Percentiles rank a stretch among this genome's conserved stretches.
Evolutionary conservation across 1,284 basidiomycete genomes (phyloP).

Genomic region (Rhodotorula sp.): DNA sequence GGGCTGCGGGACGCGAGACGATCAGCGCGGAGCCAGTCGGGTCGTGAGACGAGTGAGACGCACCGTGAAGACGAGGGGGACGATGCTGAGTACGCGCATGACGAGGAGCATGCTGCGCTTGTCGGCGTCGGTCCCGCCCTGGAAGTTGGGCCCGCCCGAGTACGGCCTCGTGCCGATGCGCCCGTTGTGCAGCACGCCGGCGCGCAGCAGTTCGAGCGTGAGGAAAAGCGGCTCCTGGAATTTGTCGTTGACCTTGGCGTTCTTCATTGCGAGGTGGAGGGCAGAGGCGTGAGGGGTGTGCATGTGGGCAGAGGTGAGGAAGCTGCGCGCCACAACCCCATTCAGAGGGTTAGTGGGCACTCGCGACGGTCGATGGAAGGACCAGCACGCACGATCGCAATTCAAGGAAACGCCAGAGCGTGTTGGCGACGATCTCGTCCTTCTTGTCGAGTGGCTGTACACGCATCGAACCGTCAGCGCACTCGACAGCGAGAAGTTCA

Average conservation of each 20-base stretch:
- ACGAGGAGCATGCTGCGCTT: constrained; percentile 73
- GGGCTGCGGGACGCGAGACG: constrained; percentile 17
- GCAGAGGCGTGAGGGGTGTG: constrained; percentile 89
- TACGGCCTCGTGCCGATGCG: constrained; percentile 84
- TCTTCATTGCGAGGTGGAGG: constrained; percentile 76
- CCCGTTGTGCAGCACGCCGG: constrained; percentile 91
- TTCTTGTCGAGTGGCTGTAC: constrained; percentile 80
- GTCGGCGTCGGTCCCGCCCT: constrained; percentile 57
- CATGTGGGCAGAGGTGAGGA: constrained; percentile 80
- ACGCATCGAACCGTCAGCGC: constrained; percentile 1
- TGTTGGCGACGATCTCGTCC: constrained; percentile 97
- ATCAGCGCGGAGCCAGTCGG: no score
- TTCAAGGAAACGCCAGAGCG: constrained; percentile 97
- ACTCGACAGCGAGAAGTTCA: constrained; percentile 6
- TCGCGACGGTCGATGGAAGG: not conserved
- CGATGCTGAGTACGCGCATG: constrained; percentile 91
- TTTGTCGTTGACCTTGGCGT: constrained; percentile 87
- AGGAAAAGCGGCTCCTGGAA: constrained; percentile 95
- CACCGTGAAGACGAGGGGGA: constrained; percentile 90
- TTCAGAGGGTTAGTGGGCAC: not conserved
- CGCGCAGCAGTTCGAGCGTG: constrained; percentile 87
- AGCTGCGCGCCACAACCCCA: constrained; percentile 56
- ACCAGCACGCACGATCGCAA: constrained; percentile 71
- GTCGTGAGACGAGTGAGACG: constrained; percentile 44
- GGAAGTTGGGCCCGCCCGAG: constrained; percentile 93